Base-by-base conservation (phyloP, 768 basidiomycete species). In the Lentinula sp. region DNA sequence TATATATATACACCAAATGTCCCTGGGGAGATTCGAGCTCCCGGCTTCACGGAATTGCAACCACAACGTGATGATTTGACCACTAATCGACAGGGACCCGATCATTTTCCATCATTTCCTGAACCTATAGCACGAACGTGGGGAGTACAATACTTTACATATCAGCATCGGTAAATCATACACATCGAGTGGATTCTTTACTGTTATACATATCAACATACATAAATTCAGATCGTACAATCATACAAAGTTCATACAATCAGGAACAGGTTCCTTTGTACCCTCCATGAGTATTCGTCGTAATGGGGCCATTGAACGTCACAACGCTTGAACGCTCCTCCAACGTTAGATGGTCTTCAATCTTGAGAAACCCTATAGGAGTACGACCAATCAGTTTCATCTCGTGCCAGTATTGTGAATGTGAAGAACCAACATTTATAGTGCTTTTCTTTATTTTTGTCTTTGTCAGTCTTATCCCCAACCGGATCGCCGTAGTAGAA, bases 261-360 rank as follows among this genome's bases (percentile, higher is more conserved):
- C 42, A 43, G 15, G 42, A 15, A 43, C 42, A n/a, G 52, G 67
- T 93, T 48, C 91, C 93, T 69, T 95, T 92, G 76, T 97, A 96
- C 0, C 92, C 88, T 15, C 93, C 75, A 1, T 92, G 93, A 28
- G 76, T 78, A 70, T 83, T 88, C 40, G 84, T 85, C 0, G 90
- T 89, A 4, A 16, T 5, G 3, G 42, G 6, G 42, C 42, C 42
- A 74, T 96, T 92, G n/a, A 93, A 92, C 64, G 93, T 74, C 4
- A 95, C 95, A n/a, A 95, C 95, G 57, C 91, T 89, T 7, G 95
- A 94, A 68, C 91, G 96, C 0, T 95, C 94, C 7, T 95, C 97
- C 21, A 92, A 91, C 93, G 60, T 23, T 15, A 43, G 5, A 16
- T 37, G 9, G 8, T n/a, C 2, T 40, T 21, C 18, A 21, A 61